Percentiles rank a stretch among this genome's conserved stretches.
Evolutionary conservation across 1,139 yeast species (phyloP).

Genomic region (Magnusiomyces suaveolens): DNA sequence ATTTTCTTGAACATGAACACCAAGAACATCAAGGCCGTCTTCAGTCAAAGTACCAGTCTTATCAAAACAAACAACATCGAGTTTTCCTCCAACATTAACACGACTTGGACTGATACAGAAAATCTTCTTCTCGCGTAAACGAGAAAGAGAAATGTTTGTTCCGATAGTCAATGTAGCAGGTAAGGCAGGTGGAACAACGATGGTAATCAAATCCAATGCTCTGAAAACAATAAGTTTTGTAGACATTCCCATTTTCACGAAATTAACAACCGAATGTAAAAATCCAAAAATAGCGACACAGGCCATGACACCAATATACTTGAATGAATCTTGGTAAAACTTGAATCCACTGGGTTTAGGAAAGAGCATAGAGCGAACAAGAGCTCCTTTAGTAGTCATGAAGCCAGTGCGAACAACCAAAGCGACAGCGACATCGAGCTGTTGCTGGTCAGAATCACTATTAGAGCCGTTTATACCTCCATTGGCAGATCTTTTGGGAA

Average conservation of each 20-base stretch:
- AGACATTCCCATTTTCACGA: constrained; percentile 64
- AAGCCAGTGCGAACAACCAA: constrained; percentile 86
- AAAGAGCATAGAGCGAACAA: constrained; percentile 88
- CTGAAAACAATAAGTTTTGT: constrained; percentile 65
- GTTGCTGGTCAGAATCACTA: constrained; percentile 17
- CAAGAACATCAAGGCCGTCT: constrained; percentile 88
- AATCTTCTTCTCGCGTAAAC: constrained; percentile 59
- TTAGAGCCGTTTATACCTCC: constrained; percentile 25
- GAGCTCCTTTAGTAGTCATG: constrained; percentile 90
- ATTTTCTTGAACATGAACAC: constrained; percentile 44
- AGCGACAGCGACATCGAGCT: constrained; percentile 62
- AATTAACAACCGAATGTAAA: constrained; percentile 70
- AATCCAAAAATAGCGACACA: constrained; percentile 78
- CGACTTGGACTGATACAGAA: constrained; percentile 90
- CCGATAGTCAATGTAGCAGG: constrained; percentile 97
- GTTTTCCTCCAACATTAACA: constrained; percentile 88
- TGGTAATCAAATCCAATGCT: constrained; percentile 87
- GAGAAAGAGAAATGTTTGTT: constrained; percentile 76
- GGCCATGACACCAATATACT: constrained; percentile 92
- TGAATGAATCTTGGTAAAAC: constrained; percentile 87
- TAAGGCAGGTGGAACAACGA: constrained; percentile 96
- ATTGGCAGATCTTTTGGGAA: constrained; percentile 3
- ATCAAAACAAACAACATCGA: constrained; percentile 86
- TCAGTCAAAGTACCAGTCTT: constrained; percentile 96
- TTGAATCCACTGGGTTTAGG: constrained; percentile 93